Base-by-base conservation (phyloP, 768 basidiomycete species). In the Strobilomyces confusus region DNA sequence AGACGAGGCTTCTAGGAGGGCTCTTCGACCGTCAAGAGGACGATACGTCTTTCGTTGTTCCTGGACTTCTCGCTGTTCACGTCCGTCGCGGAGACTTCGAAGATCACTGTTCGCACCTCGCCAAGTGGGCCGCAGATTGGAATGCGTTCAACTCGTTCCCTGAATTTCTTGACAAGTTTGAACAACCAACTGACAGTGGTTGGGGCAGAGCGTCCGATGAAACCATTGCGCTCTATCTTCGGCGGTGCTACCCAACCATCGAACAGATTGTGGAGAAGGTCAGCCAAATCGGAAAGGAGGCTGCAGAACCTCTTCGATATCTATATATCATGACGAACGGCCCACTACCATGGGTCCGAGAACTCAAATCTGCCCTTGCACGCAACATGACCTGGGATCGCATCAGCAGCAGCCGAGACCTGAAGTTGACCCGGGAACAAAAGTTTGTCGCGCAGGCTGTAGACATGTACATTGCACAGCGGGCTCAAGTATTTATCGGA, bases 301-400 rank as follows among this genome's bases (percentile, higher is more conserved):
- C 58, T 9, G 48, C 57, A 9, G 51, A 59, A 2, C 58, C 58
- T 13, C 69, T 81, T 29, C 60, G 63, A 36, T 59, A 68, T 17
- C 26, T 81, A 22, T 81, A 80, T 55, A 66, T 81, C 49, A 69
- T 80, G 67, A 76, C 81, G 51, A 80, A 82, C 53, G 81, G 69
- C 3, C 54, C 69, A 15, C 46, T 47, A 4, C 51, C 58, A 22
- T 82, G 79, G 79, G 69, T 80, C 1, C 54, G 59, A 15, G 67
- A 71, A 37, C 72, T 81, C 8, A 73, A 73, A 54, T 52, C 32
- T 0, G 72, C 73, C 22, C 55, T 82, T 37, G 52, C 33, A 29
- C 51, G 49, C 17, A 51, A 64, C 37, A 56, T 52, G 17, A 19
- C 19, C 9, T 82, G 79, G 80, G 63, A 69, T 33, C 62, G 58